Conservation (phyloP, 352 stramenopile species). For the Phytophthora palmivora region DNA sequence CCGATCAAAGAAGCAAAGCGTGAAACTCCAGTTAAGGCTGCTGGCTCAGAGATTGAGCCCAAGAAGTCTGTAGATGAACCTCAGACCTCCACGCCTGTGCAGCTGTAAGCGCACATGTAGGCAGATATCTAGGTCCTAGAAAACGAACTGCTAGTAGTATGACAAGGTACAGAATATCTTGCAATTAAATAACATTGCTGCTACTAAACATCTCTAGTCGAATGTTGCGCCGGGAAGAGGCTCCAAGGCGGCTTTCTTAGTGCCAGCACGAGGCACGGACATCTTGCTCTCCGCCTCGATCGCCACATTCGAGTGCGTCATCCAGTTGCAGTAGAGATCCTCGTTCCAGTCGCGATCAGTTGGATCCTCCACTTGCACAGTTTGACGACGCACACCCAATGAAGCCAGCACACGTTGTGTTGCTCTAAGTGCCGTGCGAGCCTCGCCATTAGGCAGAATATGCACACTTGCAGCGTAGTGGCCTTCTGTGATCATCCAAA, state of each 20-base stretch:
- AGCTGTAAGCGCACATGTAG: constrained; percentile 15
- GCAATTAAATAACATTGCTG: constrained; percentile 35
- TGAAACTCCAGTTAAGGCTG: constrained; percentile 4
- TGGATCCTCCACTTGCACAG: constrained; percentile 73
- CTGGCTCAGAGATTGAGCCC: constrained; percentile 12
- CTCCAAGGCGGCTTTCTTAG: constrained; percentile 44
- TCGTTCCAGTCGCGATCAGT: constrained; percentile 67
- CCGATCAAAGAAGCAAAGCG: constrained; percentile 13
- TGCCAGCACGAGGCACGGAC: constrained; percentile 73
- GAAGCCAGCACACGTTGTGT: constrained; percentile 63
- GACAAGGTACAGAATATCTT: constrained; percentile 29
- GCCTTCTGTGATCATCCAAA: constrained; percentile 96
- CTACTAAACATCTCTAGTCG: constrained; percentile 34
- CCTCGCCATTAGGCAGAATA: constrained; percentile 68
- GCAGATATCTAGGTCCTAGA: constrained; percentile 18
- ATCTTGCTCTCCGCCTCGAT: constrained; percentile 64
- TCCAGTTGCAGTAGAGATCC: constrained; percentile 64
- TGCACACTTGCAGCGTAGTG: constrained; percentile 93
- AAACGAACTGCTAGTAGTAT: constrained; percentile 16
- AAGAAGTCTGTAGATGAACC: constrained; percentile 22
- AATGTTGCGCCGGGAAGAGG: constrained; percentile 30
- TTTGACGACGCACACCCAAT: constrained; percentile 65
- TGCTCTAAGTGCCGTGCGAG: constrained; percentile 52
- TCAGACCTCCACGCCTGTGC: constrained; percentile 13
- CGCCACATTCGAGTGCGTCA: constrained; percentile 46